A percentile compares a stretch with the other conserved stretches of the same genome.
Evolutionary conservation across 805 yeast genomes (phyloP).

Genomic region (Pichia manshurica): DNA sequence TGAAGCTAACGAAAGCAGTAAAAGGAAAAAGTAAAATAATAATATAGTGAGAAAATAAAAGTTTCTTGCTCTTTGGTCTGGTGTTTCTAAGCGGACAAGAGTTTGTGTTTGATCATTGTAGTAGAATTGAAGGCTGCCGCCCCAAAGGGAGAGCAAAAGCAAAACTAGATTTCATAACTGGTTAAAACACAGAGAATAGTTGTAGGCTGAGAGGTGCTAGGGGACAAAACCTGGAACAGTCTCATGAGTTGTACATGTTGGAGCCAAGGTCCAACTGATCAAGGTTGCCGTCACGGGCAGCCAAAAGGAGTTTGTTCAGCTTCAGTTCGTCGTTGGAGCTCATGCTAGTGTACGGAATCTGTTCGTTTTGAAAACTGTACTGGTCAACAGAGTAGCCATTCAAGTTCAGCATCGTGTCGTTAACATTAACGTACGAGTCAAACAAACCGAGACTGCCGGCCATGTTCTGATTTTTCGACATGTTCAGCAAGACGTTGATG

Average conservation of each 20-base stretch:
- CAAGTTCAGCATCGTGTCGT: conserved; percentile 18
- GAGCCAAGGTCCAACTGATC: conserved; percentile 46
- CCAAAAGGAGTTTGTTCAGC: conserved; percentile 47
- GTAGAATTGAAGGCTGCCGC: neutral
- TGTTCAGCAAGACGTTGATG: conserved; percentile 12
- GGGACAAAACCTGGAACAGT: neutral
- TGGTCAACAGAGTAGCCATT: conserved; percentile 17
- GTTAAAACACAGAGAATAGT: no score
- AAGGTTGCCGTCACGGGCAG: conserved; percentile 50
- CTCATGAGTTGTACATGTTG: conserved; percentile 27
- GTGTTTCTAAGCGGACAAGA: no score
- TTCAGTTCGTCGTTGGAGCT: conserved; percentile 28
- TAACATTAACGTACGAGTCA: conserved; percentile 20
- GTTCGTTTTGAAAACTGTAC: conserved; percentile 21
- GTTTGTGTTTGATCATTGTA: no score
- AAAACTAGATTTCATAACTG: no score
- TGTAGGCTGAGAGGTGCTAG: no score
- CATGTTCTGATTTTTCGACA: conserved; percentile 16
- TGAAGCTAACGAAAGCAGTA: no score
- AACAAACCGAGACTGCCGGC: conserved; percentile 23
- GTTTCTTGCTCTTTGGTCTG: neutral
- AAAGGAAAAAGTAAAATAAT: no score
- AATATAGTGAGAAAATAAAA: neutral
- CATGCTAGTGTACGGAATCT: conserved; percentile 22
- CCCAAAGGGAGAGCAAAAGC: no score